phyloP scores from a whole-genome alignment of 805 yeast genomes.

The Metschnikowia cubensis region DNA sequence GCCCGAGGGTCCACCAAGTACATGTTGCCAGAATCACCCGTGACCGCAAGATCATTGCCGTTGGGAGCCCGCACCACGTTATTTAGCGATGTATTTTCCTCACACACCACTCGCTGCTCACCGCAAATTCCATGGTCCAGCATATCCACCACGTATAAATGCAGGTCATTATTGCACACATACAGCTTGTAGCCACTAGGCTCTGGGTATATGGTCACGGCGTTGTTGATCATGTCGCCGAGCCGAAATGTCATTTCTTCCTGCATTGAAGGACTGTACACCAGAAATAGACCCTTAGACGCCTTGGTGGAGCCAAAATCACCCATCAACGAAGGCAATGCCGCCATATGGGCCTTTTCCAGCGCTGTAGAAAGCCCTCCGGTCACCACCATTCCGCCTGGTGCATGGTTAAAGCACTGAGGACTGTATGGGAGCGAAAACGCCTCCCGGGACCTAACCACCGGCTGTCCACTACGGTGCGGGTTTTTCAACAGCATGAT shows the following conservation, averaged over 20 bases:
- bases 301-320: conserved; percentile 18
- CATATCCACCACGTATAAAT: conserved; percentile 62
- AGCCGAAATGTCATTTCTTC: conserved; percentile 49
- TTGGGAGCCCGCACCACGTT: conserved; percentile 63
- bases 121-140: conserved; percentile 41
- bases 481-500: conserved; percentile 6
- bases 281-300: conserved; percentile 62
- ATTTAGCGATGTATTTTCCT: conserved; percentile 64
- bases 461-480: not conserved
- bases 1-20: conserved; percentile 49
- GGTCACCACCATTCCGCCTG: conserved; percentile 44
- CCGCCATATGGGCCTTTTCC: conserved; percentile 24
- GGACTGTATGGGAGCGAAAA: conserved; percentile 56
- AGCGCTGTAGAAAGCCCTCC: conserved; percentile 48
- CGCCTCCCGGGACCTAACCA: conserved; percentile 9
- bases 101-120: conserved; percentile 41
- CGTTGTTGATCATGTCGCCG: conserved; percentile 82
- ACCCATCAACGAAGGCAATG: conserved; percentile 21
- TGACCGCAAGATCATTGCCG: conserved; percentile 39
- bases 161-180: conserved; percentile 81
- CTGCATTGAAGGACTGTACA: conserved; percentile 50
- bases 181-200: conserved; percentile 44
- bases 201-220: conserved; percentile 49
- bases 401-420: conserved; percentile 58
- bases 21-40: conserved; percentile 75